Conservation (phyloP, 768 basidiomycete genomes). For the Russula dissimulans region DNA sequence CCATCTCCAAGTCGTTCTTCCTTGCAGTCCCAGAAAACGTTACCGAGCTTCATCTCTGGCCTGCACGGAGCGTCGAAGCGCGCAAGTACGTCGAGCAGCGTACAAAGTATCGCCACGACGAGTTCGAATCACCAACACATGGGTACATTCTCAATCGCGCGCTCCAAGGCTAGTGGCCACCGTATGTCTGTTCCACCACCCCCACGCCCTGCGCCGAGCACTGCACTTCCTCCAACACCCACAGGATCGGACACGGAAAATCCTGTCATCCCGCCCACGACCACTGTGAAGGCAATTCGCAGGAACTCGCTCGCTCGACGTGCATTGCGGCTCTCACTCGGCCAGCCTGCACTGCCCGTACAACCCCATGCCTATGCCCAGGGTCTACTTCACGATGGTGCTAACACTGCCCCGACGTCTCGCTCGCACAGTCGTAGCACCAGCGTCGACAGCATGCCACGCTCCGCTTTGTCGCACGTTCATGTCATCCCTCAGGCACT, state of each 20-base stretch:
- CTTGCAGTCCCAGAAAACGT: slow-evolving; percentile 25
- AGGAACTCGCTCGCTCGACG: slow-evolving; percentile 46
- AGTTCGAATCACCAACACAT: slow-evolving; percentile 31
- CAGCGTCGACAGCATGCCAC: slow-evolving; percentile 20
- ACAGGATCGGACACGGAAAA: slow-evolving; percentile 24
- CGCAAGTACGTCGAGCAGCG: slow-evolving; percentile 34
- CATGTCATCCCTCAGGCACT: slow-evolving; percentile 35
- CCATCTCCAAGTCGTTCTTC: slow-evolving; percentile 22
- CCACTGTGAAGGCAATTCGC: slow-evolving; percentile 33
- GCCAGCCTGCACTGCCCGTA: slow-evolving; percentile 58
- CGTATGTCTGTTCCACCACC: slow-evolving; percentile 62
- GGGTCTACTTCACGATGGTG: slow-evolving; percentile 22
- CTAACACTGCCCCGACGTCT: slow-evolving; percentile 35
- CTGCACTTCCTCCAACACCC: slow-evolving; percentile 63
- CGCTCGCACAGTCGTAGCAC: slow-evolving; percentile 23
- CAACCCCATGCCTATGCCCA: slow-evolving; percentile 44
- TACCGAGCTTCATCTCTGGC: slow-evolving; percentile 14
- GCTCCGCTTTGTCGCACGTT: slow-evolving; percentile 35
- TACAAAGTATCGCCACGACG: slow-evolving; percentile 25
- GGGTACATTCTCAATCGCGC: slow-evolving; percentile 18
- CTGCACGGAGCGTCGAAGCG: slow-evolving; percentile 17
- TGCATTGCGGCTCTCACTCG: slow-evolving; percentile 31
- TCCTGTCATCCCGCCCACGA: slow-evolving; percentile 22
- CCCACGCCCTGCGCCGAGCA: slow-evolving; percentile 61
- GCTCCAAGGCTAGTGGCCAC: slow-evolving; percentile 27